phyloP scores from a whole-genome alignment of 306 rosid genomes.

The Cucurbita maxima region DNA sequence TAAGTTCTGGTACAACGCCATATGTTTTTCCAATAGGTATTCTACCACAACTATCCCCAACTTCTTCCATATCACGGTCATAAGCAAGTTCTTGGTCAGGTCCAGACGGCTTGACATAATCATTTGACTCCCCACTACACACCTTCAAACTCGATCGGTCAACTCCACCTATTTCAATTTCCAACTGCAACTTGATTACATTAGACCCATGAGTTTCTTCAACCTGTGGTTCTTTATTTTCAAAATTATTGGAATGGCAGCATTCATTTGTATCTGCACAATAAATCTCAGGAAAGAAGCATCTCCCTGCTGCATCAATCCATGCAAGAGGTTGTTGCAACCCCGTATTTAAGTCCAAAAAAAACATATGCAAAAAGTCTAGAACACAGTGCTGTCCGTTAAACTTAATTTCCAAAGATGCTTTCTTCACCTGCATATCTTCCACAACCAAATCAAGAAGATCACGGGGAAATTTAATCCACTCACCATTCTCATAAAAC shows the following conservation, averaged over 20 bases:
- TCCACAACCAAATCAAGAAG: conserved; percentile 46
- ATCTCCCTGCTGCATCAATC: conserved; percentile 68
- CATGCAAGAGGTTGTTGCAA: conserved; percentile 62
- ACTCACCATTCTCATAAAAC: conserved; percentile 52
- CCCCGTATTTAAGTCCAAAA: conserved; percentile 56
- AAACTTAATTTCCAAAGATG: conserved; percentile 42
- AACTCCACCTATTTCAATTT: conserved; percentile 59
- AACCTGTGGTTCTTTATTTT: conserved; percentile 10
- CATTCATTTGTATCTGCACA: conserved; percentile 15
- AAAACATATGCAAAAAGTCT: conserved; percentile 73
- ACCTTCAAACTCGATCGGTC: conserved; percentile 33
- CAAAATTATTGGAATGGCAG: conserved; percentile 12
- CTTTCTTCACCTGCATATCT: conserved; percentile 51
- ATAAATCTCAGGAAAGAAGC: conserved; percentile 79
- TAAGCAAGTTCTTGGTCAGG: conserved; percentile 24
- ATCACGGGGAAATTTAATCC: conserved; percentile 53
- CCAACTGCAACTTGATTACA: conserved; percentile 59
- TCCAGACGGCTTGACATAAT: conserved; percentile 22
- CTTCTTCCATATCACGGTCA: conserved; percentile 24
- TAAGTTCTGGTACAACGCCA: background rate
- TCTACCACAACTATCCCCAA: conserved; percentile 45
- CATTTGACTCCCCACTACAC: conserved; percentile 76
- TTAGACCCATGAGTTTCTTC: conserved; percentile 26
- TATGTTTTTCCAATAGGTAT: background rate
- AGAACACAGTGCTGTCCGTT: conserved; percentile 41